Percentiles rank a stretch among this genome's conserved stretches.
Conservation (phyloP, 208 protist species). For the Borovskyia barvae region DNA sequence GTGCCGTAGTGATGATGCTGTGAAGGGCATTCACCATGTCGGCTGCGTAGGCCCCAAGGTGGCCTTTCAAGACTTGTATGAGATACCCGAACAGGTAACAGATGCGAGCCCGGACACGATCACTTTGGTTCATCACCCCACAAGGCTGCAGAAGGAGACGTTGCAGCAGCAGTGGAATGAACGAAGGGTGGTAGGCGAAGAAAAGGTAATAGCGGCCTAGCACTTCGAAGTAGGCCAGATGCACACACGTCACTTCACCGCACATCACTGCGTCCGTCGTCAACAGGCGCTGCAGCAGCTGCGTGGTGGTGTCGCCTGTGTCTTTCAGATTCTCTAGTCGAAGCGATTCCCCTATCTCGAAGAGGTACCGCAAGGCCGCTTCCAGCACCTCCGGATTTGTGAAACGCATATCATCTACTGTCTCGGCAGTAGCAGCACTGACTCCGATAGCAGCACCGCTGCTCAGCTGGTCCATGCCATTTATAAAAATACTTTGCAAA, state of each 20-base stretch:
- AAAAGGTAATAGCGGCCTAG: slow-evolving; percentile 71
- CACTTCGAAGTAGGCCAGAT: slow-evolving; percentile 79
- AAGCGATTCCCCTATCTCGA: slow-evolving; percentile 70
- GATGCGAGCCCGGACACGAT: slow-evolving; percentile 52
- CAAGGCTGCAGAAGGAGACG: slow-evolving; percentile 59
- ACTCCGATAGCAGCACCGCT: background rate
- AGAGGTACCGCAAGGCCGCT: slow-evolving; percentile 70
- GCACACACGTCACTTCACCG: slow-evolving; percentile 37
- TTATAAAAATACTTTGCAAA: slow-evolving; percentile 28
- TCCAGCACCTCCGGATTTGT: slow-evolving; percentile 47
- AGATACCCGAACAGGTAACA: slow-evolving; percentile 77
- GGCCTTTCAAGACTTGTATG: slow-evolving; percentile 43
- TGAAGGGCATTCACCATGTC: slow-evolving; percentile 65
- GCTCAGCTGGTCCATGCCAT: slow-evolving; percentile 9
- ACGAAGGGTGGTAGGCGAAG: slow-evolving; percentile 54
- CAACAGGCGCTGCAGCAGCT: slow-evolving; percentile 52
- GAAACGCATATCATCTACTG: slow-evolving; percentile 21
- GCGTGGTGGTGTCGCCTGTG: slow-evolving; percentile 30
- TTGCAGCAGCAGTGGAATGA: slow-evolving; percentile 63
- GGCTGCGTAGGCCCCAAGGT: slow-evolving; percentile 36
- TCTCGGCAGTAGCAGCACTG: background rate
- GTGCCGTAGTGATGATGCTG: slow-evolving; percentile 42
- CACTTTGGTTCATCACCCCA: slow-evolving; percentile 62
- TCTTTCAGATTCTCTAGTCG: slow-evolving; percentile 49
- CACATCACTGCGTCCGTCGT: slow-evolving; percentile 33